Conservation (phyloP, 768 basidiomycete species). For the Royoungia palumana region DNA sequence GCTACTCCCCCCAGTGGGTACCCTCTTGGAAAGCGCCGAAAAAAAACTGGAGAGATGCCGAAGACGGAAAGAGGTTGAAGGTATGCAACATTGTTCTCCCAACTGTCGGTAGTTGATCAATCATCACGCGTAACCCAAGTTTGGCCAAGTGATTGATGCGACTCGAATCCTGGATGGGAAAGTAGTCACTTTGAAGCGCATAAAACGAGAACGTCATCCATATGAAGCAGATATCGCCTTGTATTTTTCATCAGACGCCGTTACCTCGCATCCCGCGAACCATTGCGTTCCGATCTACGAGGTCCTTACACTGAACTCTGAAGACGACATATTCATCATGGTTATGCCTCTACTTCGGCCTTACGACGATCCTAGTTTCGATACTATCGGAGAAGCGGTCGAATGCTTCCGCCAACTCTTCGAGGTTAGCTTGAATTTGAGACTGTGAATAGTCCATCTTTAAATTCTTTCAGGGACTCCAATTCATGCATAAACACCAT, state of each 20-base stretch:
- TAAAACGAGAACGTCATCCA: conserved; percentile 9
- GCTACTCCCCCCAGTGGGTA: no score
- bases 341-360: conserved; percentile 35
- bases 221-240: conserved; percentile 27
- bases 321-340: conserved; percentile 9
- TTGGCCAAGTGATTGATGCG: conserved; percentile 24
- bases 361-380: conserved; percentile 23
- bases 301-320: conserved; percentile 7
- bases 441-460: not conserved
- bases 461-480: conserved; percentile 15
- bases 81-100: conserved; percentile 6
- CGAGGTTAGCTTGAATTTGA: conserved; percentile 11
- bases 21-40: not conserved
- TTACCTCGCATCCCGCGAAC: conserved; percentile 19
- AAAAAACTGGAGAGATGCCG: not conserved
- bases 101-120: no score
- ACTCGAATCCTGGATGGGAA: conserved; percentile 22
- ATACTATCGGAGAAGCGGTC: conserved; percentile 30
- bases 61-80: not conserved
- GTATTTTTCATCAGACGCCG: conserved; percentile 13
- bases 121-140: not conserved
- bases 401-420: conserved; percentile 32
- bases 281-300: conserved; percentile 35
- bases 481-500: conserved; percentile 25
- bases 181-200: conserved; percentile 29